Evolutionary conservation across 495 filamentous ascomycete species (phyloP).

Genomic region (Monascus purpureus): DNA sequence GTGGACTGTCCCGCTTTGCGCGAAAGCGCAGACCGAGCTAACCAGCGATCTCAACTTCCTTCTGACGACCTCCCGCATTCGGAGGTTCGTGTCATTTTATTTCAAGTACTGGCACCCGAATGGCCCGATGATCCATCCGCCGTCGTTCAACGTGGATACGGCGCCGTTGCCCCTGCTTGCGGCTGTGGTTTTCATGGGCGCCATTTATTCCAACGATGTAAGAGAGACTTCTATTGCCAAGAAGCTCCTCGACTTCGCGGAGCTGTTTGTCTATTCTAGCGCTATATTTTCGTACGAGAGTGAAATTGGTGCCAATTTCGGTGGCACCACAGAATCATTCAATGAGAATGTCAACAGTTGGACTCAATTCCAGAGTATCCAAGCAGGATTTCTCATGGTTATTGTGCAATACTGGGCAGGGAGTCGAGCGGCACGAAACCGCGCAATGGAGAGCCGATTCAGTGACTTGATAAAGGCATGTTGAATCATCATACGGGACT

Average conservation of each 20-base stretch:
- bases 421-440: slow-evolving; percentile 20
- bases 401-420: slow-evolving; percentile 36
- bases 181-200: slow-evolving; percentile 30
- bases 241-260: slow-evolving; percentile 30
- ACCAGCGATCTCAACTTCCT: slow-evolving; percentile 23
- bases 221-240: slow-evolving; percentile 25
- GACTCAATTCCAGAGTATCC: slow-evolving; percentile 28
- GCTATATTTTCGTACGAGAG: slow-evolving; percentile 27
- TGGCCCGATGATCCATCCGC: slow-evolving; percentile 26
- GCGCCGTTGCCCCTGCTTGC: slow-evolving; percentile 24
- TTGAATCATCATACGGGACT: neutral
- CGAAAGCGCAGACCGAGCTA: slow-evolving; percentile 27
- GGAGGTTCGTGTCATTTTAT: slow-evolving; percentile 26
- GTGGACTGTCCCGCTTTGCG: slow-evolving; percentile 22
- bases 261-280: slow-evolving; percentile 30
- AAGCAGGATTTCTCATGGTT: slow-evolving; percentile 28
- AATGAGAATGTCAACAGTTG: slow-evolving; percentile 18
- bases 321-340: slow-evolving; percentile 7
- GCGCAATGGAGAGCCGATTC: slow-evolving; percentile 33
- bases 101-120: slow-evolving; percentile 35
- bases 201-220: slow-evolving; percentile 31
- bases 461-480: slow-evolving; percentile 27
- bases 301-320: slow-evolving; percentile 21
- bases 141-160: slow-evolving; percentile 25
- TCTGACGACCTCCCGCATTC: slow-evolving; percentile 28